These are phyloP conservation scores for Oxyria digyna DNA, from an alignment of 148 eudicot genomes.

Conservation along the genomic window DNA sequence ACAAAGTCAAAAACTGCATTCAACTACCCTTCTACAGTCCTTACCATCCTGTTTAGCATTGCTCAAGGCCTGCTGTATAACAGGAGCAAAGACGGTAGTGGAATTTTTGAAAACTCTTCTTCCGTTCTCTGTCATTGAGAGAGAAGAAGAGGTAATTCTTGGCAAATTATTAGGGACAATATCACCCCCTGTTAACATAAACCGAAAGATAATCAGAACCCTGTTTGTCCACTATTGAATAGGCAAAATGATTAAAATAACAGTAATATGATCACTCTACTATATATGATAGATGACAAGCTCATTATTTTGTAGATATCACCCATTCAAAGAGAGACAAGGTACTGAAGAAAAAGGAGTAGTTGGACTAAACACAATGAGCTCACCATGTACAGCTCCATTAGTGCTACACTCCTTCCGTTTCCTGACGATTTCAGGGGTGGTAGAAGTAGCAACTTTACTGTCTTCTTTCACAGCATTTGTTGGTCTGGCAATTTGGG, in stretches of 20 bases:
- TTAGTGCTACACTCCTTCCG: conserved; percentile 51
- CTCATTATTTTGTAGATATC: not conserved
- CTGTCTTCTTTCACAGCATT: conserved; percentile 18
- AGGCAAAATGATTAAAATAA: conserved; percentile 1
- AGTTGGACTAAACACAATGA: not conserved
- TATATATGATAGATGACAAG: not conserved
- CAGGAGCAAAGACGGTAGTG: conserved; percentile 17
- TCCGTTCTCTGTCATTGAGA: conserved; percentile 45
- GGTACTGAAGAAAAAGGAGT: not conserved
- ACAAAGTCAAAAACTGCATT: not conserved
- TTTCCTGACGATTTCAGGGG: conserved; percentile 43
- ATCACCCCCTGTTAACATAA: conserved; percentile 49
- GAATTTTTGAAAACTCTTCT: conserved; percentile 34
- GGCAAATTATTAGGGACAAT: conserved; percentile 46
- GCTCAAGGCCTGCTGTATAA: conserved; percentile 21
- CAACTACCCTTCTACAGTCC: conserved; percentile 13
- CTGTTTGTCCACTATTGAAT: not conserved
- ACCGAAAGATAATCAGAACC: conserved; percentile 9
- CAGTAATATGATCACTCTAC: not conserved
- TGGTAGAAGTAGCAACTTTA: conserved; percentile 20
- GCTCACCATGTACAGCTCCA: conserved; percentile 75
- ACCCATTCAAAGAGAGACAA: conserved; percentile 2
- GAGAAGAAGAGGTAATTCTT: conserved; percentile 37
- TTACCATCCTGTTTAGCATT: conserved; percentile 29
- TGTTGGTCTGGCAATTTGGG: conserved; percentile 15